Evolutionary conservation across 176 grass and related monocot genomes (phyloP).

Genomic region (Dendrocalamus sinicus): DNA sequence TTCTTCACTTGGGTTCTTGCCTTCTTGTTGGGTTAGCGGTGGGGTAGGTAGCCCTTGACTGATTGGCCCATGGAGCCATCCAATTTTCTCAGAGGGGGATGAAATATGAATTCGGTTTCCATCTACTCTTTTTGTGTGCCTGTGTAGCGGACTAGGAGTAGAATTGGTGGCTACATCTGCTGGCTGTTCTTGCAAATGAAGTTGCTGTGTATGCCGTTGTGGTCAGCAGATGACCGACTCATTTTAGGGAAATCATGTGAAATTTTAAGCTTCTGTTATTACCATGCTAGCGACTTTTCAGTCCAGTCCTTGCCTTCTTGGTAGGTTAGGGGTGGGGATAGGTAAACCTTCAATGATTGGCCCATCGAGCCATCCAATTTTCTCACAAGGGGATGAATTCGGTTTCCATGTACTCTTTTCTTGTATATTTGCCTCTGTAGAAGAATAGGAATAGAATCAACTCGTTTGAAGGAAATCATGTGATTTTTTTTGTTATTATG

Average conservation of each 20-base stretch:
- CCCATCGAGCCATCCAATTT: too few species aligned
- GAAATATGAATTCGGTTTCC: neutral
- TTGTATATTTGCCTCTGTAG: neutral
- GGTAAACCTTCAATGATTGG: too few species aligned
- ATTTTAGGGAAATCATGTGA: neutral
- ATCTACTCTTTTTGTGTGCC: neutral
- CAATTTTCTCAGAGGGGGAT: neutral
- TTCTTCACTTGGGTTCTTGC: neutral
- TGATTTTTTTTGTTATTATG: neutral
- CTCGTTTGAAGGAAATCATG: neutral
- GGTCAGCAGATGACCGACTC: neutral
- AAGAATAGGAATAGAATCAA: neutral
- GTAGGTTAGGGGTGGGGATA: neutral
- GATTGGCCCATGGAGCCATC: neutral
- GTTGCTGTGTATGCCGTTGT: neutral
- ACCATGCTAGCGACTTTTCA: neutral
- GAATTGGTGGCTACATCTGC: neutral
- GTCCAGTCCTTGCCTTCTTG: neutral
- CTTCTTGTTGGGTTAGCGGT: neutral
- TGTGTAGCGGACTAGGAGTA: neutral
- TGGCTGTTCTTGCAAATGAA: neutral
- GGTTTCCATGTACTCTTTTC: neutral
- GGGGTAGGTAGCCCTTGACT: neutral
- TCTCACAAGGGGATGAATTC: too few species aligned
- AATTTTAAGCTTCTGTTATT: neutral